Conservation (phyloP, 176 grass and related monocot species). For the maize (Zea mays) region Zm-B73-REFERENCE-NAM-5.0 NC_050104.1:84313501-84314000, state of each 20-base stretch:
- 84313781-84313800: constrained; percentile 30
- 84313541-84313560: constrained; percentile 49
- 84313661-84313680: constrained; percentile 19
- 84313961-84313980: background rate
- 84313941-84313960: background rate
- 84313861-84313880: constrained; percentile 48
- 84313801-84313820: constrained; percentile 36
- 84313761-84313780: constrained; percentile 33
- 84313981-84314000: background rate
- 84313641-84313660: constrained; percentile 34
- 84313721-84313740: constrained; percentile 38
- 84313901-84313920: background rate
- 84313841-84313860: constrained; percentile 17
- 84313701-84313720: constrained; percentile 26
- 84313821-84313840: constrained; percentile 21
- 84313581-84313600: constrained; percentile 49
- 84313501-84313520: constrained; percentile 58
- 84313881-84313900: background rate
- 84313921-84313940: background rate
- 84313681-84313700: constrained; percentile 20
- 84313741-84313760: constrained; percentile 47
- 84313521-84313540: constrained; percentile 62
- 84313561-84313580: constrained; percentile 53
- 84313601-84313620: background rate
- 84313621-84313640: background rate